A percentile compares a stretch with the other conserved stretches of the same genome.
Conservation (phyloP, 768 basidiomycete species). For the Hygrocybe punicea region DNA sequence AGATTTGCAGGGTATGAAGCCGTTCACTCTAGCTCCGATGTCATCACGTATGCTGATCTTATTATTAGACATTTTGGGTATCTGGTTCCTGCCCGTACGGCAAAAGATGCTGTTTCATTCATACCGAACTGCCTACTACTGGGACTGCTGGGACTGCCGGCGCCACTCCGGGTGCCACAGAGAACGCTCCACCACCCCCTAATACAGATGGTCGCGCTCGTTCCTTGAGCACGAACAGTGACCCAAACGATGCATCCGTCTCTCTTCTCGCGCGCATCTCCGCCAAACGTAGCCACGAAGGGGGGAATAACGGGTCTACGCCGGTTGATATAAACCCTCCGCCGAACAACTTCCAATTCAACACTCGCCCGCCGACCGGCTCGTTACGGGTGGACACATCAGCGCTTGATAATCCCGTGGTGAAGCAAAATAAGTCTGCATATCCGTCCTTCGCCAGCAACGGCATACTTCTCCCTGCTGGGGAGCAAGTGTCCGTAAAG, state of each 20-base stretch:
- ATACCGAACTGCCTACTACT: constrained; percentile 75
- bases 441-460: constrained; percentile 67
- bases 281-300: constrained; percentile 57
- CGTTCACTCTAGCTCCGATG: constrained; percentile 8
- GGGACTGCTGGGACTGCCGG: constrained; percentile 51
- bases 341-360: constrained; percentile 47
- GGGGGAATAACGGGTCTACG: constrained; percentile 42
- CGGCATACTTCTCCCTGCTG: constrained; percentile 54
- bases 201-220: constrained; percentile 58
- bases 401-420: constrained; percentile 51
- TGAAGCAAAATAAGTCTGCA: constrained; percentile 82
- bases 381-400: constrained; percentile 74
- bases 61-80: constrained; percentile 80
- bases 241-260: constrained; percentile 67
- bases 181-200: constrained; percentile 51
- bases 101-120: constrained; percentile 91
- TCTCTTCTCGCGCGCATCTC: constrained; percentile 78
- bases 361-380: constrained; percentile 59
- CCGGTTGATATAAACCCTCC: constrained; percentile 52
- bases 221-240: constrained; percentile 72
- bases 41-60: constrained; percentile 12
- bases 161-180: constrained; percentile 31
- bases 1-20: constrained; percentile 77
- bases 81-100: constrained; percentile 92
- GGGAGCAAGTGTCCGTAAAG: constrained; percentile 58